Base-by-base conservation (phyloP, 768 basidiomycete genomes). In the Russula abietina region DNA sequence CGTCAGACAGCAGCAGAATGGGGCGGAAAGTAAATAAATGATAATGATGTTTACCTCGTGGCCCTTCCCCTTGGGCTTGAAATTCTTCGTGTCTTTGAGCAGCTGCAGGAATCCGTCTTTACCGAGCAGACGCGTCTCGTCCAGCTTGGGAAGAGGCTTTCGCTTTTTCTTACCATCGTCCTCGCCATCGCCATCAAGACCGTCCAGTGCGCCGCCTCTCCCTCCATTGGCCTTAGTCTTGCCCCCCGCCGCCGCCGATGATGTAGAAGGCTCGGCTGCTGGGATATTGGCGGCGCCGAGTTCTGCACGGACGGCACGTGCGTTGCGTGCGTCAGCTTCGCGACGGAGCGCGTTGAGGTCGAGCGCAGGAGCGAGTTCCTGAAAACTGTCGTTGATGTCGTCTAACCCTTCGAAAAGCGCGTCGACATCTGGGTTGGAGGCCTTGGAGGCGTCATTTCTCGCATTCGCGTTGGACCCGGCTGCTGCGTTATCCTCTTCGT, bases 61-160 rank as follows among this genome's bases (percentile, higher is more conserved):
- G 0, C 95, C 95, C 72, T 97, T 98, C 8, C 94, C 95, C 68
- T 85, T 88, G 19, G 85, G 79, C 67, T 82, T 87, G 75, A 96
- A 91, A 61, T 82, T 76, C 75, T 91, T 92, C 30, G 87, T 81
- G 57, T 87, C 83, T 61, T 87, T 80, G 55, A 93, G 81, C 49
- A 99, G 79, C 53, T 82, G 79, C 2, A 91, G 92, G 68, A 99
- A 88, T 0, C 97, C 95, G 33, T 80, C 78, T 3, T 82, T 75
- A 6, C 87, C 85, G 14, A 94, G 75, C 61, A 99, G 72, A 61
- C 89, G 80, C 46, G 77, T 82, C 71, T 92, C 91, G 72, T 95
- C 90, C 63, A 97, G 73, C 71, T 82, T 85, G 26, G 81, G 73
- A 3, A 82, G 71, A 49, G 79, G 79, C 67, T 81, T 77, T 70